phyloP scores from a whole-genome alignment of 768 basidiomycete species.

The Amanita polypyramis region DNA sequence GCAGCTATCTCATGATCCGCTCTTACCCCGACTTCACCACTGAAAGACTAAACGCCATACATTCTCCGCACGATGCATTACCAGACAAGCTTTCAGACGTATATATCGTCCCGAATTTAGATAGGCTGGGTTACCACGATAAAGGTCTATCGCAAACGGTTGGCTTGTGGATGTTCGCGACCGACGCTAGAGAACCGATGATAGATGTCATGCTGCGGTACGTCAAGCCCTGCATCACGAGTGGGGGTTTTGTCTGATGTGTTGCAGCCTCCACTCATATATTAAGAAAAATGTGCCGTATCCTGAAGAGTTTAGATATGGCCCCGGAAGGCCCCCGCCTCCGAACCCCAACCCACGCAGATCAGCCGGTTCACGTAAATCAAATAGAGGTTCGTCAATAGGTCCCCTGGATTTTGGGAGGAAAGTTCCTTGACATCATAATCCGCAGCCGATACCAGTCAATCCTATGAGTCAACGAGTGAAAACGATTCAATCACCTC shows the following conservation, averaged over 20 bases:
- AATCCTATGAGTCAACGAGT: constrained; percentile 2
- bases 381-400: constrained; percentile 4
- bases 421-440: neutral
- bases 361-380: constrained; percentile 16
- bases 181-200: constrained; percentile 61
- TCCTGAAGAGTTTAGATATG: constrained; percentile 63
- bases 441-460: constrained; percentile 2
- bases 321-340: constrained; percentile 55
- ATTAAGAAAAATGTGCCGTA: constrained; percentile 59
- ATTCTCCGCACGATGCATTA: constrained; percentile 16
- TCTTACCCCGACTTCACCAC: constrained; percentile 62
- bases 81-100: constrained; percentile 38
- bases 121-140: constrained; percentile 31
- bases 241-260: neutral
- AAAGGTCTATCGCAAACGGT: constrained; percentile 51
- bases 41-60: constrained; percentile 30
- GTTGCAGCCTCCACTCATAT: constrained; percentile 48
- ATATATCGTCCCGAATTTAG: constrained; percentile 36
- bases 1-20: constrained; percentile 62
- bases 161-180: constrained; percentile 69
- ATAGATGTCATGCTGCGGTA: constrained; percentile 62
- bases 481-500: constrained; percentile 1
- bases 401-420: neutral
- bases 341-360: constrained; percentile 31
- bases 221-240: constrained; percentile 13